These are phyloP conservation scores for Fraxinus quadrangulata DNA, from an alignment of 257 asterid species.

Conservation along the genomic window DNA sequence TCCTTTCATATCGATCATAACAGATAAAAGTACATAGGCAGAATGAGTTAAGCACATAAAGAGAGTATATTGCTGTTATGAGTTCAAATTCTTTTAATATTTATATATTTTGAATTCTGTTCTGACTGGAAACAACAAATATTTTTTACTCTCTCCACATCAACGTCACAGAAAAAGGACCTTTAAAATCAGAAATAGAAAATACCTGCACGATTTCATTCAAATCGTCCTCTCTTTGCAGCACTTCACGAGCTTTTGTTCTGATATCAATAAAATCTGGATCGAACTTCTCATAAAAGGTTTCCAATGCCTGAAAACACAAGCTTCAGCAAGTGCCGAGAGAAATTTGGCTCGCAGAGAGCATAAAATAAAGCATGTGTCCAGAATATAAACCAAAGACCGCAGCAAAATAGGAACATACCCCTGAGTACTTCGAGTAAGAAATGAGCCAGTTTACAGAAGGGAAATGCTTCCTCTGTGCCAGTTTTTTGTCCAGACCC, in stretches of 20 bases:
- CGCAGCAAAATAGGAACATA: slow-evolving; percentile 31
- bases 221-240: slow-evolving; percentile 98
- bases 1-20: background rate
- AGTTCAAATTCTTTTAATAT: background rate
- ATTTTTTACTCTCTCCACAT: background rate
- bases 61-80: background rate
- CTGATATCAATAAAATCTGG: slow-evolving; percentile 89
- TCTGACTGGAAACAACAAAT: background rate
- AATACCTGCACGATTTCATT: slow-evolving; percentile 58
- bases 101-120: background rate
- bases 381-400: background rate
- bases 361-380: background rate
- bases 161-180: background rate
- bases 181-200: slow-evolving; percentile 1
- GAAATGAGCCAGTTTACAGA: slow-evolving; percentile 99
- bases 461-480: slow-evolving; percentile 97
- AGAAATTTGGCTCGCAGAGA: slow-evolving; percentile 13
- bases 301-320: slow-evolving; percentile 76
- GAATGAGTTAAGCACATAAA: background rate
- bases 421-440: slow-evolving; percentile 95
- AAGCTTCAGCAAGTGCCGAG: slow-evolving; percentile 21
- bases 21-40: background rate
- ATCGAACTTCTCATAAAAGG: slow-evolving; percentile 96
- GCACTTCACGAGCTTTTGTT: slow-evolving; percentile 99
- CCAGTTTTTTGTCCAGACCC: slow-evolving; percentile 99